Base-by-base conservation (phyloP, 179 eudicot species). In the Vitellaria paradoxa region DNA sequence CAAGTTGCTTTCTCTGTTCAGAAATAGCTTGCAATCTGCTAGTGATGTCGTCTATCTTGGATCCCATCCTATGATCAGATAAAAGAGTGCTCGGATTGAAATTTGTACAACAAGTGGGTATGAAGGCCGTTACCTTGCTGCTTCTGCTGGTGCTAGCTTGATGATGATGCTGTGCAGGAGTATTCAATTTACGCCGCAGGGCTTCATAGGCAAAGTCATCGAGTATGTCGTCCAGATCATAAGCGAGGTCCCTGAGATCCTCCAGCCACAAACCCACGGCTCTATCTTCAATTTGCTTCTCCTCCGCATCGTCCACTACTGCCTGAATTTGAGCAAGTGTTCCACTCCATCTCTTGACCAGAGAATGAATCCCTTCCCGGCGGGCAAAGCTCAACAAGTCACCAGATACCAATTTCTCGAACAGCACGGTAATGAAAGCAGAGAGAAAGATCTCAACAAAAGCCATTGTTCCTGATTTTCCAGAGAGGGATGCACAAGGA, bases 231-330 rank as follows among this genome's bases (percentile, higher is more conserved):
- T 80, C 86, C 30, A 76, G 49, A 40, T 80, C 81, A 40, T 79
- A 80, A 12, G 74, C 72, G 50, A 77, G 20, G 40, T 76, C 78
- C 26, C 68, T 37, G 18, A 83, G 85, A 47, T 12, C n/a, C 21
- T 72, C 71, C 55, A 59, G 2, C 23, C 63, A 59, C 63, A 18
- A 18, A 2, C 15, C 3, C 21, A 59, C 63, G 5, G 23, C 12
- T 42, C 11, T 45, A 7, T 72, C 30, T 0, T 26, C 30, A 2
- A 53, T 9, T 37, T 83, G 85, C 77, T 83, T 79, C 23, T 79
- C 78, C 81, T 83, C 83, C 1, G 85, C 85, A 76, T 83, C 85
- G n/a, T 47, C 72, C 11, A 83, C 78, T 20, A 80, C 79, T 0
- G 57, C 81, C 17, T 52, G 75, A 40, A 80, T 37, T 14, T 45